A percentile compares a stretch with the other conserved stretches of the same genome.
Evolutionary conservation across 768 basidiomycete genomes (phyloP).

Genomic region (Pulveroboletus sp.): DNA sequence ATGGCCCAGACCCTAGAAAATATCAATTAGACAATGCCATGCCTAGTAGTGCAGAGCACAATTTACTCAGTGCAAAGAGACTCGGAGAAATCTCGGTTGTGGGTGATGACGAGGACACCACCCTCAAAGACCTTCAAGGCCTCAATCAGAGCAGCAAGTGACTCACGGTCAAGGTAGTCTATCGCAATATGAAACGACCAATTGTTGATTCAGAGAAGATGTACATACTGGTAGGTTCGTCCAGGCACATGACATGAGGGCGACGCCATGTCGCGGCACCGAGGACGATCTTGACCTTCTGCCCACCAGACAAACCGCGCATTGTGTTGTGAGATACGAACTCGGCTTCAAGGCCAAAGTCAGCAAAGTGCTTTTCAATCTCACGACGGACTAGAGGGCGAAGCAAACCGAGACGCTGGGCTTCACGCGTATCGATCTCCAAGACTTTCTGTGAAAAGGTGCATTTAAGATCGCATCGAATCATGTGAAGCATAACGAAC

Average conservation of each 20-base stretch:
- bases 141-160: conserved; percentile 96
- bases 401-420: conserved; percentile 91
- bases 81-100: conserved; percentile 99
- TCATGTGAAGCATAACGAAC: conserved; percentile 26
- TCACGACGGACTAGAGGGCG: conserved; percentile 97
- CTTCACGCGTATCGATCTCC: conserved; percentile 96
- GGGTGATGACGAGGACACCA: conserved; percentile 96
- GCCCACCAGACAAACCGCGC: conserved; percentile 97
- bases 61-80: conserved; percentile 83
- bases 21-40: neutral
- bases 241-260: conserved; percentile 94
- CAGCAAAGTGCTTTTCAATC: conserved; percentile 98
- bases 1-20: conserved; percentile 85
- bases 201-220: neutral
- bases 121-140: conserved; percentile 98
- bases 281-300: conserved; percentile 99
- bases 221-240: conserved; percentile 86
- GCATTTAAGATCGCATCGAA: neutral
- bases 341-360: conserved; percentile 98
- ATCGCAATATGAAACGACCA: conserved; percentile 4
- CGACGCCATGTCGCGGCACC: conserved; percentile 99
- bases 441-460: conserved; percentile 69
- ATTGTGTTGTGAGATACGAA: conserved; percentile 99
- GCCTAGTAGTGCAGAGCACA: neutral
- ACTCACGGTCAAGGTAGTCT: conserved; percentile 99